Evolutionary conservation across 768 basidiomycete genomes (phyloP).

Genomic region (Mycena latifolia): DNA sequence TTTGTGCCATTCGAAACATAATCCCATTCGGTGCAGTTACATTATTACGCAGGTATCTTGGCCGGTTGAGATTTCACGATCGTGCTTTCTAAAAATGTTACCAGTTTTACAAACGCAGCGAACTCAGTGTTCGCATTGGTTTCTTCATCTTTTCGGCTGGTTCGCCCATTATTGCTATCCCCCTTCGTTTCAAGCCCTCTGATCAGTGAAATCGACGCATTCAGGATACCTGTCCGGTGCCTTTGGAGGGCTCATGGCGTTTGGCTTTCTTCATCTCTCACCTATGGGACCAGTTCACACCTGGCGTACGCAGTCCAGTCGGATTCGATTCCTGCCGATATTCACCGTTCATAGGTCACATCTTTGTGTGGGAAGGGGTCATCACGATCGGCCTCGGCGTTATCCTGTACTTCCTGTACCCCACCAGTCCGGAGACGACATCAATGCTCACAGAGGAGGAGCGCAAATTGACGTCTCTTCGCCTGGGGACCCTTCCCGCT

Average conservation of each 20-base stretch:
- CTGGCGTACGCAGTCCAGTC: neutral
- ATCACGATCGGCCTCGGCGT: conserved; percentile 43
- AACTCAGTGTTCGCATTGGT: conserved; percentile 21
- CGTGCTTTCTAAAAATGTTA: neutral
- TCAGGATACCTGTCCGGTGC: conserved; percentile 18
- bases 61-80: neutral
- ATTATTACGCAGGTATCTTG: conserved; percentile 14
- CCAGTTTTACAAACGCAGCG: conserved; percentile 17
- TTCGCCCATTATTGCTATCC: neutral
- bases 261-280: conserved; percentile 1
- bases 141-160: conserved; percentile 19
- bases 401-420: conserved; percentile 45
- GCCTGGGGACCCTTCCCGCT: neutral
- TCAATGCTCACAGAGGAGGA: conserved; percentile 47
- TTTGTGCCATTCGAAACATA: neutral
- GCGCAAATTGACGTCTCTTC: conserved; percentile 43
- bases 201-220: neutral
- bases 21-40: neutral
- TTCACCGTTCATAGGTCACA: conserved; percentile 2
- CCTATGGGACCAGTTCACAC: conserved; percentile 8
- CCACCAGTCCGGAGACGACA: conserved; percentile 48
- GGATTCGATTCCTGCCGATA: too few relatives aligned
- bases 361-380: conserved; percentile 22
- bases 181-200: neutral
- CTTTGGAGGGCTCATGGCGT: conserved; percentile 18